phyloP scores from a whole-genome alignment of 1,284 basidiomycete species.

The Mrakiaceae sp. region DNA sequence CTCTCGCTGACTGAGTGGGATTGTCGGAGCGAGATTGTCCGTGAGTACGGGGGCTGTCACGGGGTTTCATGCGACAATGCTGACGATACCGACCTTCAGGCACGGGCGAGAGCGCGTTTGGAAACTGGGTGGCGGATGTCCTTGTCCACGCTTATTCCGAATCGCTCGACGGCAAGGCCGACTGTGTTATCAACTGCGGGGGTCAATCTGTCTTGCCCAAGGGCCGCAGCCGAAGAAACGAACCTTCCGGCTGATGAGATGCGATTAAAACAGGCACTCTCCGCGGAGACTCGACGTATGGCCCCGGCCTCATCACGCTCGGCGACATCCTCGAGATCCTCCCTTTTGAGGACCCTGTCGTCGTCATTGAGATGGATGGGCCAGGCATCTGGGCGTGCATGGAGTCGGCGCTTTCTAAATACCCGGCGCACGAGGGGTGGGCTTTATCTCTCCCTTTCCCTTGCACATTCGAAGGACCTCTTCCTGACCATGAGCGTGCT shows the following conservation, averaged over 20 bases:
- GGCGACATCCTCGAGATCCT: slow-evolving; percentile 78
- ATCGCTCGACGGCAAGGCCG: slow-evolving; percentile 44
- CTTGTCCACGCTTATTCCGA: slow-evolving; percentile 78
- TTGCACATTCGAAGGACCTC: neutral
- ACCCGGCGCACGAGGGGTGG: slow-evolving; percentile 84
- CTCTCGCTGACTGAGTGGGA: slow-evolving; percentile 58
- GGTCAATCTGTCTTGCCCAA: neutral
- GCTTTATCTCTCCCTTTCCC: slow-evolving; percentile 20
- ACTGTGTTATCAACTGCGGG: slow-evolving; percentile 68
- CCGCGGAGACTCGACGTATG: slow-evolving; percentile 74
- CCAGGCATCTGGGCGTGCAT: slow-evolving; percentile 68
- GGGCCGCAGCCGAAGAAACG: neutral
- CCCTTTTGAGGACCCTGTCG: slow-evolving; percentile 76
- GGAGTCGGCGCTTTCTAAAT: slow-evolving; percentile 62
- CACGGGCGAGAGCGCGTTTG: slow-evolving; percentile 53
- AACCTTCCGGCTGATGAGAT: neutral
- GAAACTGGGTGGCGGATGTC: slow-evolving; percentile 86
- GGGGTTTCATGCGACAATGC: too few relatives aligned
- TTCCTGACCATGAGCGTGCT: neutral
- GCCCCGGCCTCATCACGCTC: slow-evolving; percentile 67
- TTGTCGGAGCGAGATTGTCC: slow-evolving; percentile 60
- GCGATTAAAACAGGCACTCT: slow-evolving; percentile 51
- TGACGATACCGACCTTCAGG: neutral
- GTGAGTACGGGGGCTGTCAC: slow-evolving; percentile 33
- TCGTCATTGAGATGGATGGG: slow-evolving; percentile 74